Evolutionary conservation across 1,284 basidiomycete genomes (phyloP).

Genomic region (Fistulina hepatica): DNA sequence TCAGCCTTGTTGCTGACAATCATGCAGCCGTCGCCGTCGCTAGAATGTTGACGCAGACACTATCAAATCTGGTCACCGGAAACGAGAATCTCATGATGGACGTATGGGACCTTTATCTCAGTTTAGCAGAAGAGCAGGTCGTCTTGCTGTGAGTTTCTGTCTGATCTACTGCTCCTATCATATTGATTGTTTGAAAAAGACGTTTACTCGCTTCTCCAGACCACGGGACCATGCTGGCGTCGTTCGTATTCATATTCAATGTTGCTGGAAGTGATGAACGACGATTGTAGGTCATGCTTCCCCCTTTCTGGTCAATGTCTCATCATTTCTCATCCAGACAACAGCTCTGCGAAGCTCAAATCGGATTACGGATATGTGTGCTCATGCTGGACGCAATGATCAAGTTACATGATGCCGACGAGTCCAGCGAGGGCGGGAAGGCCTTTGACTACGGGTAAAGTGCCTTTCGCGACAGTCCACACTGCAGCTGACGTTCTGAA

Average conservation of each 20-base stretch:
- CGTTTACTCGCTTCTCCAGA: conserved; percentile 66
- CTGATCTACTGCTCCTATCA: conserved; percentile 11
- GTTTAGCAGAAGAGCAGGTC: conserved; percentile 59
- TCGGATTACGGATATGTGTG: conserved; percentile 52
- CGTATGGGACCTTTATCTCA: conserved; percentile 56
- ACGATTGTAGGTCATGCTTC: conserved; percentile 40
- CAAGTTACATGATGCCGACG: conserved; percentile 51
- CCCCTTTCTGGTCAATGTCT: conserved; percentile 3
- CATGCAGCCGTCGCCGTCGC: conserved; percentile 42
- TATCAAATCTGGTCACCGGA: conserved; percentile 65
- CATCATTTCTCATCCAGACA: conserved; percentile 25
- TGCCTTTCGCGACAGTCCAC: conserved; percentile 3
- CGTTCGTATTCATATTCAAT: conserved; percentile 65
- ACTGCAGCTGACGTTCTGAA: conserved; percentile 1
- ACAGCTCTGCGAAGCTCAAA: conserved; percentile 37
- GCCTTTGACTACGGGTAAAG: conserved; percentile 69
- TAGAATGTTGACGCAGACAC: conserved; percentile 52
- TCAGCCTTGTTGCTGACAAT: conserved; percentile 6
- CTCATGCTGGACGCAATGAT: conserved; percentile 58
- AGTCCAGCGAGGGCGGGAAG: conserved; percentile 43
- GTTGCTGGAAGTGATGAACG: conserved; percentile 45
- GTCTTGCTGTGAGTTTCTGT: conserved; percentile 53
- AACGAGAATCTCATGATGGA: conserved; percentile 45
- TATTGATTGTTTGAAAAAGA: conserved; percentile 31
- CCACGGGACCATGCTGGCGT: conserved; percentile 44